Evolutionary conservation across 495 filamentous ascomycete genomes (phyloP).

Genomic region (Penicillium tannophilum): DNA sequence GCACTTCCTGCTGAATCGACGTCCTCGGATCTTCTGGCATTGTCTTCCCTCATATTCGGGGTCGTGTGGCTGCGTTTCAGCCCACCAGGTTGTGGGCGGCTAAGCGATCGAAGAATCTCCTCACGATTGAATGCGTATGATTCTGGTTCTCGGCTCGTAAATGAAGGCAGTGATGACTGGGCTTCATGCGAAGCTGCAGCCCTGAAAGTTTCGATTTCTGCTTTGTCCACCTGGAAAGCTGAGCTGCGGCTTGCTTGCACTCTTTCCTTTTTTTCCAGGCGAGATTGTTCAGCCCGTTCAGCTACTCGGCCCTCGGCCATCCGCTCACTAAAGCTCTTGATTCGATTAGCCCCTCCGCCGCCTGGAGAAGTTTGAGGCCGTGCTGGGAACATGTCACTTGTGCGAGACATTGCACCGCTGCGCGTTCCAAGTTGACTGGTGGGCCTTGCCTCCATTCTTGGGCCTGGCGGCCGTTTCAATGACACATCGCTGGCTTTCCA

Average conservation of each 20-base stretch:
- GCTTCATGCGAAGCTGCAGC: slow-evolving; percentile 53
- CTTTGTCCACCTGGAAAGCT: slow-evolving; percentile 68
- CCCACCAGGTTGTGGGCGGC: slow-evolving; percentile 27
- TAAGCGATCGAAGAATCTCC: slow-evolving; percentile 58
- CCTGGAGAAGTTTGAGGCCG: slow-evolving; percentile 32
- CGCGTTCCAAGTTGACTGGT: slow-evolving; percentile 38
- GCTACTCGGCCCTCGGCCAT: slow-evolving; percentile 65
- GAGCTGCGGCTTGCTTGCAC: slow-evolving; percentile 63
- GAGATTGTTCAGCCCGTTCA: slow-evolving; percentile 53
- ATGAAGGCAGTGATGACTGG: slow-evolving; percentile 26
- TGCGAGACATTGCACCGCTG: slow-evolving; percentile 28
- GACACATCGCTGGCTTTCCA: slow-evolving; percentile 81
- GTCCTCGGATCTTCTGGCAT: slow-evolving; percentile 5
- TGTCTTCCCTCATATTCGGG: slow-evolving; percentile 42
- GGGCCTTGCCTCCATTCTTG: slow-evolving; percentile 25
- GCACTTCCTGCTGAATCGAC: slow-evolving; percentile 20
- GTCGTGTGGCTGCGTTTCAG: slow-evolving; percentile 56
- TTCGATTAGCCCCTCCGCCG: slow-evolving; percentile 38
- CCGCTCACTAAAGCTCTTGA: slow-evolving; percentile 83
- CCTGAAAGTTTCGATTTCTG: slow-evolving; percentile 68
- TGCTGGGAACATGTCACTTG: slow-evolving; percentile 24
- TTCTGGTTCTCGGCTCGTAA: slow-evolving; percentile 49
- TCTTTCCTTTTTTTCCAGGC: slow-evolving; percentile 56
- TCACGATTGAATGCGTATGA: slow-evolving; percentile 60
- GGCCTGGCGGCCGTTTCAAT: slow-evolving; percentile 68